Conservation (phyloP, 2,329 filamentous ascomycete species). For the Thielaviopsis punctulata region DNA sequence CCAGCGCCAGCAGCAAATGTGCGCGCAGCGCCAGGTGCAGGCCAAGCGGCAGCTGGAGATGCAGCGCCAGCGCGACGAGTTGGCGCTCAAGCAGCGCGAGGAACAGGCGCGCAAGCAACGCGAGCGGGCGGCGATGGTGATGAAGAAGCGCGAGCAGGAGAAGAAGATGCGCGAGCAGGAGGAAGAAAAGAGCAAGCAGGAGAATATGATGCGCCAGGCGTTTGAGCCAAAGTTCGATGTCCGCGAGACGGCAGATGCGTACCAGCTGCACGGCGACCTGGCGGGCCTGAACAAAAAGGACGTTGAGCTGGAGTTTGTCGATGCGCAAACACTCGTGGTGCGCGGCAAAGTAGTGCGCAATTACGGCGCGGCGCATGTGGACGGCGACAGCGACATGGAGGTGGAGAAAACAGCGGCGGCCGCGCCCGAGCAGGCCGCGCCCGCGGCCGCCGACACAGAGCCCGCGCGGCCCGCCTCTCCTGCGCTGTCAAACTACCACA, state of each 20-base stretch:
- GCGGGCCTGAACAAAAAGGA: slow-evolving; percentile 50
- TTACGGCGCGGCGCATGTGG: neutral
- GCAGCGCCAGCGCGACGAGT: neutral
- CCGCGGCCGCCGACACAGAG: slow-evolving; percentile 22
- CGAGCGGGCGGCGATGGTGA: neutral
- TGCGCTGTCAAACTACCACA: slow-evolving; percentile 23
- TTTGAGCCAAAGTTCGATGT: slow-evolving; percentile 36
- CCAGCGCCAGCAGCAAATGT: neutral
- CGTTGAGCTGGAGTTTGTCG: slow-evolving; percentile 51
- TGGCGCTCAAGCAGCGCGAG: neutral
- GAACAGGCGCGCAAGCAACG: neutral
- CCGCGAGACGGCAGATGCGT: slow-evolving; percentile 41
- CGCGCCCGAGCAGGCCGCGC: slow-evolving; percentile 17
- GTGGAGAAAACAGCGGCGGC: too few relatives aligned
- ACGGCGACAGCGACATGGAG: neutral
- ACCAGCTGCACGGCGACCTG: slow-evolving; percentile 54
- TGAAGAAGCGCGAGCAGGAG: neutral
- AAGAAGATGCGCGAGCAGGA: neutral
- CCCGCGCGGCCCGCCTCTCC: neutral
- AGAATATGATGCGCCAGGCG: too few relatives aligned
- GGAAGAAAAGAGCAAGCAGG: too few relatives aligned
- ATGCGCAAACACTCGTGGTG: slow-evolving; percentile 46
- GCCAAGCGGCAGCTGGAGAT: neutral
- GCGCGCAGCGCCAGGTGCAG: neutral
- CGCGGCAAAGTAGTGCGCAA: slow-evolving; percentile 24